A percentile compares a stretch with the other conserved stretches of the same genome.
Evolutionary conservation across 2,329 filamentous ascomycete species (phyloP).

Genomic region (Chaetomium sp.): DNA sequence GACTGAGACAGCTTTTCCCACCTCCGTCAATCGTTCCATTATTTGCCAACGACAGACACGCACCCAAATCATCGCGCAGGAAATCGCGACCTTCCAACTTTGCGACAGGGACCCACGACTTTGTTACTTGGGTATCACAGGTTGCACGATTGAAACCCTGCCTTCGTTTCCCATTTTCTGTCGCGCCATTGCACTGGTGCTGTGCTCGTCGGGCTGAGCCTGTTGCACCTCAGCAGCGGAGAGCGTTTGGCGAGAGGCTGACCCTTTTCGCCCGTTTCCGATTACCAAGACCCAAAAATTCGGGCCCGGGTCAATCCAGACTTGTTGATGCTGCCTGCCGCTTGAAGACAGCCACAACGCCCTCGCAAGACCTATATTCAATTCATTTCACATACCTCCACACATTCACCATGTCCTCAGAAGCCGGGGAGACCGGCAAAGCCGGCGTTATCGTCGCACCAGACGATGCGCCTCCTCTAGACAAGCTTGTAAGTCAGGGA

Average conservation of each 20-base stretch:
- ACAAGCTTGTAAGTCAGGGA: constrained; percentile 56
- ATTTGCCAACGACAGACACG: constrained; percentile 6
- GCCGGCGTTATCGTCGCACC: constrained; percentile 59
- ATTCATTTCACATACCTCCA: not conserved
- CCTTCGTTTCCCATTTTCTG: not conserved
- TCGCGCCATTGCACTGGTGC: not conserved
- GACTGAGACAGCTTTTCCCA: constrained; percentile 27
- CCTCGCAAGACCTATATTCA: constrained; percentile 13
- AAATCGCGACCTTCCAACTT: constrained; percentile 12
- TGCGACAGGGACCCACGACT: not conserved
- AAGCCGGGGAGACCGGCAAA: constrained; percentile 48
- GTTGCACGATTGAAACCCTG: not conserved
- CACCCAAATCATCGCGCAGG: not conserved
- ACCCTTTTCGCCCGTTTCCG: constrained; percentile 12
- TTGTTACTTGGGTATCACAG: not conserved
- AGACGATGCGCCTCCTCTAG: constrained; percentile 56
- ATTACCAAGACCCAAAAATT: constrained; percentile 20
- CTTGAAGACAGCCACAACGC: constrained; percentile 17
- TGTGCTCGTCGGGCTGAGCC: constrained; percentile 14
- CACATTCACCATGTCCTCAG: constrained; percentile 35
- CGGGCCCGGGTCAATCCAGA: constrained; percentile 17
- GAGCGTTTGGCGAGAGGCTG: constrained; percentile 19
- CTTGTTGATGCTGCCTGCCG: constrained; percentile 23
- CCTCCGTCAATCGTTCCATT: constrained; percentile 11
- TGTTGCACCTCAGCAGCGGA: constrained; percentile 12